A percentile compares a stretch with the other conserved stretches of the same genome.
Conservation (phyloP, 1,284 basidiomycete genomes). For the Cryptococcus sp. region DNA sequence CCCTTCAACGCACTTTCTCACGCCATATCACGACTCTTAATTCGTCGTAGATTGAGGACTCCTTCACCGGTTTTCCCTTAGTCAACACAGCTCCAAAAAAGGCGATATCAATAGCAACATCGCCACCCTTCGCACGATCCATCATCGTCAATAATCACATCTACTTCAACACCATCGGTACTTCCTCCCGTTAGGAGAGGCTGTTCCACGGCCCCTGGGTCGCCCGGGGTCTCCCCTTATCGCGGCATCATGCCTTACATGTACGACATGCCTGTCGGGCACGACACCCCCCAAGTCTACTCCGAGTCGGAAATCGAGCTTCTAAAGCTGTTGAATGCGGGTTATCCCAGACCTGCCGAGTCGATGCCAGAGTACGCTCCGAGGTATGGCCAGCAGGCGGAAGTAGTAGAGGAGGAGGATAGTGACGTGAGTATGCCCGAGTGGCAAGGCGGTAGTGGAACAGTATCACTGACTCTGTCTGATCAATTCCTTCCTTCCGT, state of each 20-base stretch:
- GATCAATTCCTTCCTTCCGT: constrained; percentile 1
- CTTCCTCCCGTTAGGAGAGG: constrained; percentile 17
- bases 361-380: neutral
- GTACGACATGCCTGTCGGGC: constrained; percentile 18
- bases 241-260: constrained; percentile 23
- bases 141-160: neutral
- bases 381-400: neutral
- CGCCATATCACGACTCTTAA: neutral
- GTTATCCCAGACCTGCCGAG: constrained; percentile 4
- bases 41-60: neutral
- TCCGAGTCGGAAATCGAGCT: constrained; percentile 11
- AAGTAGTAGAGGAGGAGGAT: constrained; percentile 9
- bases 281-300: constrained; percentile 1
- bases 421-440: constrained; percentile 8
- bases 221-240: constrained; percentile 12
- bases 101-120: neutral
- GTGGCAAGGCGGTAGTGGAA: neutral
- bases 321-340: constrained; percentile 16
- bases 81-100: neutral
- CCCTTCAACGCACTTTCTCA: neutral
- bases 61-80: neutral
- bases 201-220: constrained; percentile 24
- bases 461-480: neutral
- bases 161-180: constrained; percentile 1
- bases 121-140: constrained; percentile 1